Evolutionary conservation across 352 stramenopile genomes (phyloP).

Genomic region (Pythium myriotylum): DNA sequence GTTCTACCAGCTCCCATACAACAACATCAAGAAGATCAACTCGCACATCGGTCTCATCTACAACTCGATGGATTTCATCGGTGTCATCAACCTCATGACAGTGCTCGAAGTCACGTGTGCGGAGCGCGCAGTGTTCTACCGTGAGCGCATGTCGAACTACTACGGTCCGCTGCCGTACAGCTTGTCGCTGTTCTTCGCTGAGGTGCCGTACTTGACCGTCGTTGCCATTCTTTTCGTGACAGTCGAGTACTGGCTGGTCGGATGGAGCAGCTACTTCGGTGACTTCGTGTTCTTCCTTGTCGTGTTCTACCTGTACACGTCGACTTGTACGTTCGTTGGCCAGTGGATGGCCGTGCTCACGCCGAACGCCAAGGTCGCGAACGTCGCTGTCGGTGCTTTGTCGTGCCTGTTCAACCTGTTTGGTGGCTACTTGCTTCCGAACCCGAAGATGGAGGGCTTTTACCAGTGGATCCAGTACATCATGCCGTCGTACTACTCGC

Average conservation of each 20-base stretch:
- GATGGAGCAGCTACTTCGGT: constrained; percentile 52
- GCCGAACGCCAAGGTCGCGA: constrained; percentile 77
- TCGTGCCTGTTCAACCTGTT: constrained; percentile 78
- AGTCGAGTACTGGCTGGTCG: constrained; percentile 73
- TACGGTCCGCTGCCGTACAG: constrained; percentile 69
- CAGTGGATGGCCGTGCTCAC: constrained; percentile 78
- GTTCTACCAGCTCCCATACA: constrained; percentile 47
- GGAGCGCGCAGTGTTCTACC: constrained; percentile 64
- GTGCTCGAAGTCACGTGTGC: constrained; percentile 57
- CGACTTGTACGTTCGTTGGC: constrained; percentile 60
- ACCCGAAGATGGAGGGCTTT: constrained; percentile 48
- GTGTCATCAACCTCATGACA: constrained; percentile 60
- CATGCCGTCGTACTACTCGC: constrained; percentile 60
- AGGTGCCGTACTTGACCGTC: constrained; percentile 62
- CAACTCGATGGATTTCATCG: constrained; percentile 73
- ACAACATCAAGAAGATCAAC: constrained; percentile 44
- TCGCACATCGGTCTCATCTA: constrained; percentile 66
- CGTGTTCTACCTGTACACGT: constrained; percentile 61
- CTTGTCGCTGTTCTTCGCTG: constrained; percentile 62
- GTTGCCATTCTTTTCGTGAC: constrained; percentile 49
- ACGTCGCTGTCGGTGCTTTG: constrained; percentile 67
- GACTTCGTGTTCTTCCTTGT: constrained; percentile 56
- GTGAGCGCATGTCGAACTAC: constrained; percentile 76
- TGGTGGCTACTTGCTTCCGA: constrained; percentile 53
- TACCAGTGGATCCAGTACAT: constrained; percentile 79